Evolutionary conservation across 31 red algal genomes (phyloP), one percentile per base, ranked within the genome.

Genomic region (Porphyra umbilicalis): DNA sequence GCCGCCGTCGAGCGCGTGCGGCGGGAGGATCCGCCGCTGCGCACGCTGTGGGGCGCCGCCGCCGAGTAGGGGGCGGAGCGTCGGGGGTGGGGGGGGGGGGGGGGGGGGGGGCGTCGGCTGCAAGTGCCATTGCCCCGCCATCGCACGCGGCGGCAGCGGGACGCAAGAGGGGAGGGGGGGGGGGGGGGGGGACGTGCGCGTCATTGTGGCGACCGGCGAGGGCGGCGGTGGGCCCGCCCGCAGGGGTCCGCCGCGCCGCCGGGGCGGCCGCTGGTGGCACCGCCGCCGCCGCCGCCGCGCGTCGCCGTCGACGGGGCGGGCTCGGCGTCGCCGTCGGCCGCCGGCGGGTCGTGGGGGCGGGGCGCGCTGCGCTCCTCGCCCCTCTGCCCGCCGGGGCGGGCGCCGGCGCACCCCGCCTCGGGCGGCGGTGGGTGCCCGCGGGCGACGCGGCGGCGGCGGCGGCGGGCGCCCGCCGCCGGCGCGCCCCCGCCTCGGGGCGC

Each of bases 291-390:
- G 83, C 83, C 75, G 39, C 79, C 34, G 83, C 74, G 20, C n/a
- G 42, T 34, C 79, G 77, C 36, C 31, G 32, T 35, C 79, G 76
- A 30, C 76, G 79, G 76, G 76, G 83, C 75, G 83, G 79, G 10
- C 77, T 85, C 76, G 30, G 83, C 29, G 79, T 79, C 76, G 79
- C 83, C 32, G 83, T 36, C 14, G 33, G 83, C 32, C 76, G 77
- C 32, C 76, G 79, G 33, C 75, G 77, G 31, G 83, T 85, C 83
- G 79, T 77, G n/a, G 77, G 83, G 83, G 83, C 79, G 31, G 76
- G 79, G 75, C 79, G 79, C 36, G 30, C 78, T 31, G 15, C 78
- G 78, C 32, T 35, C 32, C 20, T 31, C 32, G 31, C 20, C 36
- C 15, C 31, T 15, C 15, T 79, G 78, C 78, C 16, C 20, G 78